A percentile compares a stretch with the other conserved stretches of the same genome.
These are phyloP conservation scores for Phytopythium montanum DNA, from an alignment of 352 stramenopile genomes.

Conservation along the genomic window DNA sequence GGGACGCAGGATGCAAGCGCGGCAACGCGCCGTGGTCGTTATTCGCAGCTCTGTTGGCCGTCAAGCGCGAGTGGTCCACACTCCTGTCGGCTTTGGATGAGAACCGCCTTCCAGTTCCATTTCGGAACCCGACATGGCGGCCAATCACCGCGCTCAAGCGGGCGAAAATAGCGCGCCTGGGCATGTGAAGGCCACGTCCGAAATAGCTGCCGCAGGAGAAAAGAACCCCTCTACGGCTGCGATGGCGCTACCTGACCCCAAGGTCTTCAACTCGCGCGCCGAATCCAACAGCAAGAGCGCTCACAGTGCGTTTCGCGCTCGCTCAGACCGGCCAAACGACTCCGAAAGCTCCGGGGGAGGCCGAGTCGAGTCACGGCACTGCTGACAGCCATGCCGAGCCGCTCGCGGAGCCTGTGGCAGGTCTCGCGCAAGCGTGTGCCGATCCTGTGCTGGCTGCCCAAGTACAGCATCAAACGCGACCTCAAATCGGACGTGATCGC, in stretches of 20 bases:
- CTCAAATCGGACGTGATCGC: constrained; percentile 68
- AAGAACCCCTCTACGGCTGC: neutral
- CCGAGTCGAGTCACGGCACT: neutral
- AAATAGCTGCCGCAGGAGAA: neutral
- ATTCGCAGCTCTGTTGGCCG: too few relatives aligned
- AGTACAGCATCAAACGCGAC: constrained; percentile 54
- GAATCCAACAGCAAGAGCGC: neutral
- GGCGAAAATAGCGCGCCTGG: neutral
- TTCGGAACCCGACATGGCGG: neutral
- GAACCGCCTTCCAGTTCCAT: too few relatives aligned
- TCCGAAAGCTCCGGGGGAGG: too few relatives aligned
- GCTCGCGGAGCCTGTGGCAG: constrained; percentile 5
- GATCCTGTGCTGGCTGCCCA: constrained; percentile 69
- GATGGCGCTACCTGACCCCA: neutral
- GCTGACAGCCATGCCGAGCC: neutral
- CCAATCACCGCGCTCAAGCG: neutral
- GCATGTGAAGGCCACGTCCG: neutral
- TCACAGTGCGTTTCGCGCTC: neutral
- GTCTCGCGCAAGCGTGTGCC: constrained; percentile 34
- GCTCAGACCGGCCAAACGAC: neutral
- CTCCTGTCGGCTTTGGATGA: too few relatives aligned
- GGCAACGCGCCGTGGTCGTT: too few relatives aligned
- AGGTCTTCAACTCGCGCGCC: neutral
- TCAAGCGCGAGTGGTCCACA: too few relatives aligned
- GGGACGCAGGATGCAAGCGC: too few relatives aligned